Percentiles rank a stretch among this genome's conserved stretches.
phyloP scores from a whole-genome alignment of 2,329 filamentous ascomycete species.

The Colletotrichum graminicola region DNA sequence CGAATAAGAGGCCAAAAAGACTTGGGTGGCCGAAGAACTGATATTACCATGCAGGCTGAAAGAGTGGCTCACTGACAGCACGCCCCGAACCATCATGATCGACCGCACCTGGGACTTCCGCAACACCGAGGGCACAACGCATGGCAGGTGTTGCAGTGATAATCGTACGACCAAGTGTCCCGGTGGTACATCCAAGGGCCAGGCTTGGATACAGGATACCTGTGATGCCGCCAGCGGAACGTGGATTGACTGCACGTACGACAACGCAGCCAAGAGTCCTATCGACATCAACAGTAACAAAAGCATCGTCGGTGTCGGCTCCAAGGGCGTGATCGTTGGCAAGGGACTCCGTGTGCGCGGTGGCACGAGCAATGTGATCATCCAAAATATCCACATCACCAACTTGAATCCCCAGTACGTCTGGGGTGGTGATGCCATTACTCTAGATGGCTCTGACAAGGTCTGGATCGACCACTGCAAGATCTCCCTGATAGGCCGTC shows the following conservation, averaged over 20 bases:
- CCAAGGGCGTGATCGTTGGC: constrained; percentile 49
- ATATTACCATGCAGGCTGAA: constrained; percentile 48
- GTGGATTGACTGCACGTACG: constrained; percentile 45
- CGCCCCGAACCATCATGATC: constrained; percentile 53
- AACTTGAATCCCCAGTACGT: constrained; percentile 55
- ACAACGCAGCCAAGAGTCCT: constrained; percentile 45
- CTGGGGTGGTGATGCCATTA: constrained; percentile 52
- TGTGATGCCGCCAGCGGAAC: constrained; percentile 43
- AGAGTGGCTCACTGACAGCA: constrained; percentile 47
- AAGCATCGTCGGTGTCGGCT: constrained; percentile 46
- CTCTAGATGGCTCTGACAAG: constrained; percentile 49
- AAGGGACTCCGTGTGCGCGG: constrained; percentile 59
- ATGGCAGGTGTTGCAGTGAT: constrained; percentile 46
- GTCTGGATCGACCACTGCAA: constrained; percentile 54
- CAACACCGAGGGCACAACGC: constrained; percentile 45
- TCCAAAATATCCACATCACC: constrained; percentile 63
- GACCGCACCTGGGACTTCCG: constrained; percentile 49
- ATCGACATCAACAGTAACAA: constrained; percentile 48
- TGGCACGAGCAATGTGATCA: constrained; percentile 60
- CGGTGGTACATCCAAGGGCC: constrained; percentile 42
- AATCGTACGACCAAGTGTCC: constrained; percentile 47
- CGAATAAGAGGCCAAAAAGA: background rate
- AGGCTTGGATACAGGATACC: constrained; percentile 46
- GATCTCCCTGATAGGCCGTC: constrained; percentile 55
- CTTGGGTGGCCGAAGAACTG: background rate